A percentile compares a stretch with the other conserved stretches of the same genome.
Evolutionary conservation across 306 rosid genomes (phyloP).

Genomic region (Cyamopsis tetragonoloba): DNA sequence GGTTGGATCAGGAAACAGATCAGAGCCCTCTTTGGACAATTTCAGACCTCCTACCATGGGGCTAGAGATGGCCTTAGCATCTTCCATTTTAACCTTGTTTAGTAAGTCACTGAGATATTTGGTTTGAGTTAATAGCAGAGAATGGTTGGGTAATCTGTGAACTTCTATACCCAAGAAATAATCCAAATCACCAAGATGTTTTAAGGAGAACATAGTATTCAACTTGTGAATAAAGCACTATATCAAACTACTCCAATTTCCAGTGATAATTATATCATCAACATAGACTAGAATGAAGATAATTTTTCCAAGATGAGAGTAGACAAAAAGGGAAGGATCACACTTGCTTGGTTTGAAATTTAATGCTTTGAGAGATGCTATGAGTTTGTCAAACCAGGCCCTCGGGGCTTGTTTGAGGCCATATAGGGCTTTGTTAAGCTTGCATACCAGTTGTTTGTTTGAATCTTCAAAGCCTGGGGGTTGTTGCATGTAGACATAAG

Average conservation of each 20-base stretch:
- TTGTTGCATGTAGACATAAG: too few species aligned
- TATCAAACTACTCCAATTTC: too few species aligned
- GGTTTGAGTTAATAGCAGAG: not conserved
- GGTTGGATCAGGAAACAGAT: not conserved
- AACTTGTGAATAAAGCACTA: too few species aligned
- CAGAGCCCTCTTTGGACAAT: not conserved
- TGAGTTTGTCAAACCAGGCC: not conserved
- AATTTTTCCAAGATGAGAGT: too few species aligned
- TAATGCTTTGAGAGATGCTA: too few species aligned
- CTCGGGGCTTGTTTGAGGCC: not conserved
- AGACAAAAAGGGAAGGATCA: not conserved
- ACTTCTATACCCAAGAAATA: too few species aligned
- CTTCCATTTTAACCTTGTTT: not conserved
- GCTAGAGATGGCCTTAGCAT: not conserved
- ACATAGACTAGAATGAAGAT: too few species aligned
- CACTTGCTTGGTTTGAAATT: not conserved
- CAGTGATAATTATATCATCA: too few species aligned
- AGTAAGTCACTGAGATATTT: not conserved
- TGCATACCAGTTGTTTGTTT: not conserved
- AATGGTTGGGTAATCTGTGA: not conserved
- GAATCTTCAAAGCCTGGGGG: too few species aligned
- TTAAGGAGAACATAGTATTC: not conserved
- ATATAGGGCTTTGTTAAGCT: not conserved
- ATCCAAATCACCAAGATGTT: not conserved
- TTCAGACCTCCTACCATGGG: not conserved